These are phyloP conservation scores for Bipolaris cookei DNA, from an alignment of 2,329 filamentous ascomycete species.

Conservation along the genomic window DNA sequence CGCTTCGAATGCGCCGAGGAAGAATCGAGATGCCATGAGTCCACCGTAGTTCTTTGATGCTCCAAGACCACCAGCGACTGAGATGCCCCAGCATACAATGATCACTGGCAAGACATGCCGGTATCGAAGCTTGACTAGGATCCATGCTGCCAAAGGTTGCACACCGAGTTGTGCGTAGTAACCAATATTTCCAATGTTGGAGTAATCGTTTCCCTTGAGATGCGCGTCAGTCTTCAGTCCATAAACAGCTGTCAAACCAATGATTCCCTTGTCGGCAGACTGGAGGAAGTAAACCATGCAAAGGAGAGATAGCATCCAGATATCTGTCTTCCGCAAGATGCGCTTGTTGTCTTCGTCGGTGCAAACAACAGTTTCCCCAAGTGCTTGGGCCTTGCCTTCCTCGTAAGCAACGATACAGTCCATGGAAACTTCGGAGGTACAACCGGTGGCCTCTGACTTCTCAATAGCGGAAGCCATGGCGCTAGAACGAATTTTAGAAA, in stretches of 20 bases:
- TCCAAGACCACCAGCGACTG: constrained; percentile 32
- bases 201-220: constrained; percentile 55
- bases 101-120: constrained; percentile 31
- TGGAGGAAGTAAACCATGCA: constrained; percentile 36
- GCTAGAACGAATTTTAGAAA: not conserved
- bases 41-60: constrained; percentile 30
- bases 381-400: constrained; percentile 23
- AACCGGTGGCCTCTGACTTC: constrained; percentile 23
- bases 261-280: constrained; percentile 58
- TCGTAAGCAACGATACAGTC: constrained; percentile 27
- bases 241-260: constrained; percentile 61
- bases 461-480: constrained; percentile 26
- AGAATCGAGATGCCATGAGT: constrained; percentile 30
- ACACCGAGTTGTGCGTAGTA: constrained; percentile 60
- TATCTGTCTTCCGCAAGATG: constrained; percentile 31
- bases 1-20: constrained; percentile 37
- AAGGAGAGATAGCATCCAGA: constrained; percentile 32
- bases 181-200: constrained; percentile 57
- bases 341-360: constrained; percentile 31
- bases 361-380: constrained; percentile 29
- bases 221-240: constrained; percentile 49
- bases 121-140: constrained; percentile 55
- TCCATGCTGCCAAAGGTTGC: constrained; percentile 58
- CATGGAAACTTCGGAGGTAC: constrained; percentile 17
- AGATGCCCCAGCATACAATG: constrained; percentile 57